A percentile compares a stretch with the other conserved stretches of the same genome.
phyloP scores from a whole-genome alignment of 805 yeast species.

The Lipomyces mesembrius region DNA sequence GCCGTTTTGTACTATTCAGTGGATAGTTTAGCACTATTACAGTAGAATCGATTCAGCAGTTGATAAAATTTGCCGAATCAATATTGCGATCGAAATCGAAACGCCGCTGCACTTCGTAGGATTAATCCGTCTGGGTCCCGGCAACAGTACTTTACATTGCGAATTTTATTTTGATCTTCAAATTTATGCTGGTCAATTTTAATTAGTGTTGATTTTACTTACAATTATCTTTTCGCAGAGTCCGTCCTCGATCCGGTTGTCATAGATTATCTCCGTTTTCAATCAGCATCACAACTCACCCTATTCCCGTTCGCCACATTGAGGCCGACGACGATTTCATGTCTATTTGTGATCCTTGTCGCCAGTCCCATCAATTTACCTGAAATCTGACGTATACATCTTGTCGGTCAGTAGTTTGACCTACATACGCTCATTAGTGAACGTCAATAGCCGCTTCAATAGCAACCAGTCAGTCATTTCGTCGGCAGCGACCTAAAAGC shows the following conservation, averaged over 20 bases:
- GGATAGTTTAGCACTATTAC: no score
- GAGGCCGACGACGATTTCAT: slow-evolving; percentile 1
- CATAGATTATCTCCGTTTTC: neutral
- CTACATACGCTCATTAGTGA: neutral
- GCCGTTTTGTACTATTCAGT: no score
- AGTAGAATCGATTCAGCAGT: neutral
- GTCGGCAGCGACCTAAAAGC: neutral
- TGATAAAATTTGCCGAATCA: neutral
- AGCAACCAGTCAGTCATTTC: neutral
- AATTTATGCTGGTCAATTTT: neutral
- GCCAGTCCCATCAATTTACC: neutral
- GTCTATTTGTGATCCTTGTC: slow-evolving; percentile 9
- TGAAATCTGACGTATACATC: neutral
- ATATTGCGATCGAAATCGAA: neutral
- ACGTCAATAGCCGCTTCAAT: neutral
- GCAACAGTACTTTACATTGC: neutral
- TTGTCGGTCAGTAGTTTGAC: neutral
- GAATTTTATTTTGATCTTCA: neutral
- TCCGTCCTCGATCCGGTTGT: neutral
- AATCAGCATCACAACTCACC: neutral
- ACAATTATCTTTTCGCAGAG: neutral
- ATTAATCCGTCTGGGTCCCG: neutral
- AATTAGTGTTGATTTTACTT: neutral
- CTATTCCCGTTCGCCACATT: neutral
- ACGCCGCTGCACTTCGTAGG: neutral